Base-by-base conservation (phyloP, 441 rosid genomes). In the Adansonia gregorii region DNA sequence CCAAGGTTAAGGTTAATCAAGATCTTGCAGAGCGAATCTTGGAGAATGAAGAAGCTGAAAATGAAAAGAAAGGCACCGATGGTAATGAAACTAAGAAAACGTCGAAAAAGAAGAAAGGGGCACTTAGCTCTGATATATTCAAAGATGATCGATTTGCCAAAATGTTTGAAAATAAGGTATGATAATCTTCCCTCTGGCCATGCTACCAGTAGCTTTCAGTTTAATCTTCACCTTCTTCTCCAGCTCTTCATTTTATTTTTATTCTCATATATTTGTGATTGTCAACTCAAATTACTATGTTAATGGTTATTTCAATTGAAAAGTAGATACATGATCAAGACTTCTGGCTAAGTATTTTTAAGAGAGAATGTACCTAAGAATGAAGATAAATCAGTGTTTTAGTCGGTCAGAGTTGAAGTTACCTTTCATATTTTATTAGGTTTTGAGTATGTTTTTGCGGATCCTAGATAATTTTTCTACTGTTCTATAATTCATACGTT, bases 1-100 rank as follows among this genome's bases (percentile, higher is more conserved):
- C 98, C 24, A 90, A 88, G 87, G 94, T 90, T 79, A 89, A 87
- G 87, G 95, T 90, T 79, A 93, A 95, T 82, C 82, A 88, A 60
- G 82, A 76, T 14, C 89, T 94, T 73, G 94, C 95, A 65, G 88
- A 77, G 59, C 63, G 74, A 74, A 85, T 93, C 58, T 81, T 85
- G 70, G 84, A 86, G 73, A 82, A 85, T 46, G 94, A 92, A 82
- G 91, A 88, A 58, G 84, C 69, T 49, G 93, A 87, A 79, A 86
- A 84, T 72, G 92, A 85, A 67, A 85, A 78, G 77, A 86, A 82
- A 59, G 87, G 51, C 49, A 81, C 49, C 6, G 94, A 87, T 39
- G 92, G 79, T 51, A 83, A 73, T 63, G 95, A 90, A 74, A 70
- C 74, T 19, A 90, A 88, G 84, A 94, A 90, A 86, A 83, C 69